phyloP scores from a whole-genome alignment of 345 rosid genomes.

The Pugionium cornutum region DNA sequence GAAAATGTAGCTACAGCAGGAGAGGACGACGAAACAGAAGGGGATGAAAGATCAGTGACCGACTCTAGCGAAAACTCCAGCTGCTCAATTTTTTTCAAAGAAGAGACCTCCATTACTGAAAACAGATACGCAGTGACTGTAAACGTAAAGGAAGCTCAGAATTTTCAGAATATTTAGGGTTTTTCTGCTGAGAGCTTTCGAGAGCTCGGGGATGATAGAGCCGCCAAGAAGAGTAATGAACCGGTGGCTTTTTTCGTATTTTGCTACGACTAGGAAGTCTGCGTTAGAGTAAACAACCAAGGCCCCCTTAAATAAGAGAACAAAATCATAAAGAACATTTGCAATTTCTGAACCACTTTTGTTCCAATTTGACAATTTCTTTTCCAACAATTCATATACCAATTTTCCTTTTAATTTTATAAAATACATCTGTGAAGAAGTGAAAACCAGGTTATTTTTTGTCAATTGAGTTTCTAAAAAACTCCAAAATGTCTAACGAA shows the following conservation, averaged over 20 bases:
- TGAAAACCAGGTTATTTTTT: too few relatives aligned
- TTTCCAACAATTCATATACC: too few relatives aligned
- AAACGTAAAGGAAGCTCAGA: constrained; percentile 2
- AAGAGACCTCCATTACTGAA: constrained; percentile 43
- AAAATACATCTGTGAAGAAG: too few relatives aligned
- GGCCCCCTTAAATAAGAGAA: too few relatives aligned
- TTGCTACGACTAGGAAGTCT: not conserved
- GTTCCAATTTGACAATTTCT: too few relatives aligned
- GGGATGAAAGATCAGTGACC: constrained; percentile 55
- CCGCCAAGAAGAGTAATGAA: constrained; percentile 34
- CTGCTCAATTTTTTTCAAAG: constrained; percentile 39
- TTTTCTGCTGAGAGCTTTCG: constrained; percentile 31
- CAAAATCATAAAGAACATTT: too few relatives aligned
- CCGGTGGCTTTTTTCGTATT: constrained; percentile 27
- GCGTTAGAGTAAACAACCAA: too few relatives aligned
- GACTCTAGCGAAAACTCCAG: constrained; percentile 60
- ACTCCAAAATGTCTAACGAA: too few relatives aligned
- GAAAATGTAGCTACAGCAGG: constrained; percentile 62
- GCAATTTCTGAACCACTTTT: too few relatives aligned
- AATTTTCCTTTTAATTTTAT: too few relatives aligned
- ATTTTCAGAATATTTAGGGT: constrained; percentile 41
- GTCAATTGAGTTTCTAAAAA: too few relatives aligned
- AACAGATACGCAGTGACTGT: constrained; percentile 1
- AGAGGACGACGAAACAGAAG: constrained; percentile 46
- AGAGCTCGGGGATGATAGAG: constrained; percentile 22